Conservation (phyloP, 805 yeast species). For the Cyberlindnera japonica region DNA sequence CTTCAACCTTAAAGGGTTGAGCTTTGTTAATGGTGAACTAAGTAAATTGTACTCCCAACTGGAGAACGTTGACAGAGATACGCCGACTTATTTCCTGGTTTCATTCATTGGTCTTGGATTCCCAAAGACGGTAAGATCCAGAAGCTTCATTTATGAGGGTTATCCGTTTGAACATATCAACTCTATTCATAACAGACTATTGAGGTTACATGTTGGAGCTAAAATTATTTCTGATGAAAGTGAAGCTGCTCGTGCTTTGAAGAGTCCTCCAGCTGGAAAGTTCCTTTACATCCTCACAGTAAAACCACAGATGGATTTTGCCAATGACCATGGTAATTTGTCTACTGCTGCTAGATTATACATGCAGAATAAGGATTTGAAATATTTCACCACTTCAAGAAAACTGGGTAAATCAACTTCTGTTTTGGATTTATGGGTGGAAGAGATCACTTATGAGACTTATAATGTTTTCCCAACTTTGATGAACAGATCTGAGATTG, state of each 20-base stretch:
- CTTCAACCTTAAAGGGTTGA: slow-evolving; percentile 71
- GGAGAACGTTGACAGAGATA: slow-evolving; percentile 64
- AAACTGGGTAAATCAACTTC: slow-evolving; percentile 71
- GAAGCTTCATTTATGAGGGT: slow-evolving; percentile 81
- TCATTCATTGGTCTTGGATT: slow-evolving; percentile 82
- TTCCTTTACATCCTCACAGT: slow-evolving; percentile 69
- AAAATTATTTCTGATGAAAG: slow-evolving; percentile 55
- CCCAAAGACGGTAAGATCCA: slow-evolving; percentile 71
- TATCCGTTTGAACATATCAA: slow-evolving; percentile 83
- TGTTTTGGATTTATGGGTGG: slow-evolving; percentile 81
- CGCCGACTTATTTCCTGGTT: slow-evolving; percentile 76
- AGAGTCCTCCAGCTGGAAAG: slow-evolving; percentile 62
- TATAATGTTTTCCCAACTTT: slow-evolving; percentile 77
- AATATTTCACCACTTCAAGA: slow-evolving; percentile 63
- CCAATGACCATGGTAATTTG: slow-evolving; percentile 34
- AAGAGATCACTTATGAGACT: slow-evolving; percentile 78
- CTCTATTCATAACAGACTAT: slow-evolving; percentile 72
- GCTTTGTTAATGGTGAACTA: slow-evolving; percentile 64
- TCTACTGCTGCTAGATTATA: slow-evolving; percentile 64
- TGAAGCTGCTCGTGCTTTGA: slow-evolving; percentile 48
- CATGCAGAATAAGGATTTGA: slow-evolving; percentile 69
- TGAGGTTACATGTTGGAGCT: slow-evolving; percentile 78
- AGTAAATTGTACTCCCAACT: slow-evolving; percentile 64
- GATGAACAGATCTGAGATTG: slow-evolving; percentile 79
- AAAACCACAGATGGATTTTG: slow-evolving; percentile 57